Percentiles rank a stretch among this genome's conserved stretches.
phyloP scores from a whole-genome alignment of 129 eudicot species.

The Flaveria brownii region DNA sequence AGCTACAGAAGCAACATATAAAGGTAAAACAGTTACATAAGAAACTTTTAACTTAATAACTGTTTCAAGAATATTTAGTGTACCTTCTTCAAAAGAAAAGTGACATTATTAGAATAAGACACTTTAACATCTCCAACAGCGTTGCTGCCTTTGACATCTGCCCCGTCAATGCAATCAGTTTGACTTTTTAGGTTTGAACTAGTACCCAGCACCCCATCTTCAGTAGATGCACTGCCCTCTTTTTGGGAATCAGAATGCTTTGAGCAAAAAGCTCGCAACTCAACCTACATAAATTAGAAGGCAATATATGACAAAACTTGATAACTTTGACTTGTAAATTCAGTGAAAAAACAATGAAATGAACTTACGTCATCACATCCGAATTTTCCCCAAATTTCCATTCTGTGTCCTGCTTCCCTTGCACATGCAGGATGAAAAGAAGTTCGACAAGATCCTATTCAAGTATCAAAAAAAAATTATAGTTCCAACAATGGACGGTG shows the following conservation, averaged over 20 bases:
- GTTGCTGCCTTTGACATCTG: constrained; percentile 37
- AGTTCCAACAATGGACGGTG: constrained; percentile 12
- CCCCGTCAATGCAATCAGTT: constrained; percentile 41
- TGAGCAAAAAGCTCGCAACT: constrained; percentile 84
- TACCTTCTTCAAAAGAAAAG: constrained; percentile 72
- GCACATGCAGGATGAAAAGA: constrained; percentile 97
- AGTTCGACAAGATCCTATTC: constrained; percentile 87
- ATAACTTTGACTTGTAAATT: constrained; percentile 10
- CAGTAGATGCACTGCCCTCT: constrained; percentile 41
- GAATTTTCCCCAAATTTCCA: constrained; percentile 98
- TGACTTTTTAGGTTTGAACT: constrained; percentile 39
- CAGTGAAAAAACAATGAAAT: background rate
- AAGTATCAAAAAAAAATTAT: constrained; percentile 26
- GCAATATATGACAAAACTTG: constrained; percentile 6
- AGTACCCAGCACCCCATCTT: constrained; percentile 38
- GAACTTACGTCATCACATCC: constrained; percentile 94
- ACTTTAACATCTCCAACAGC: constrained; percentile 42
- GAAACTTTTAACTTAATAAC: background rate
- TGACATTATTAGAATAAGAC: constrained; percentile 42
- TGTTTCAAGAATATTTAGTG: background rate
- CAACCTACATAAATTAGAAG: constrained; percentile 55
- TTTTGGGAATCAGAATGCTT: constrained; percentile 69
- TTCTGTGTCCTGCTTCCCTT: constrained; percentile 84
- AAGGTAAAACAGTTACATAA: constrained; percentile 11
- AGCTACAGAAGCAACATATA: constrained; percentile 45